Base-by-base conservation (phyloP, 192 early-diverging fungal genomes). In the Coemansia sp. region DNA sequence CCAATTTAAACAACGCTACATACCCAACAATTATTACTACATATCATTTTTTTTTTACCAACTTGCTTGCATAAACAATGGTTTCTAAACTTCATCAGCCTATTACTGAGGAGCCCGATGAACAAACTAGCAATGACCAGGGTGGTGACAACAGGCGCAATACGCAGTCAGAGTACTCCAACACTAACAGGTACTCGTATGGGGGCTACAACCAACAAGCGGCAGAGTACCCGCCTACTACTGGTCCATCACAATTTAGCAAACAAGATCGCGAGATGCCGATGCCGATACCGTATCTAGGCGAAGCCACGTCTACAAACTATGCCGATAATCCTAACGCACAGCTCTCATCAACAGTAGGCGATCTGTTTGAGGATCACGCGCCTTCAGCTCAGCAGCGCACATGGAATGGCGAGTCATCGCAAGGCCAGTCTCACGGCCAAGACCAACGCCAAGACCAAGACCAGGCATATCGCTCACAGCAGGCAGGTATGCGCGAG, bases 81-180 rank as follows among this genome's bases (percentile, higher is more conserved):
- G 0, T 64, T 2, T 74, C 77, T 19, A 74, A 66, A 39, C 68
- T 79, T 14, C 55, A 71, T 61, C 44, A 50, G 55, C 77, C 77
- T 6, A 63, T 70, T 23, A 72, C 66, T 8, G 57, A 53, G 38
- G 62, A 70, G 11, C 50, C 29, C 9, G 42, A 41, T 8, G 41
- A 19, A 5, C 60, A 63, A 45, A 45, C 8, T 8, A 17, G 15
- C 21, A n/a, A 38, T 36, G 5, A 23, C 29, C 53, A 57, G 21
- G 0, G 21, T 37, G 60, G 36, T 15, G 19, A 38, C 21, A 42
- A 11, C 38, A 42, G 36, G 37, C 60, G 8, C 6, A 37, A 34
- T 23, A 34, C 27, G 3, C 29, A 12, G 11, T 11, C 11, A 57
- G 53, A 57, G 4, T 57, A 57, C 46, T 48, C 46, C 25, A 17